Conservation (phyloP, 192 early-diverging fungal species). For the Backusella circina region DNA sequence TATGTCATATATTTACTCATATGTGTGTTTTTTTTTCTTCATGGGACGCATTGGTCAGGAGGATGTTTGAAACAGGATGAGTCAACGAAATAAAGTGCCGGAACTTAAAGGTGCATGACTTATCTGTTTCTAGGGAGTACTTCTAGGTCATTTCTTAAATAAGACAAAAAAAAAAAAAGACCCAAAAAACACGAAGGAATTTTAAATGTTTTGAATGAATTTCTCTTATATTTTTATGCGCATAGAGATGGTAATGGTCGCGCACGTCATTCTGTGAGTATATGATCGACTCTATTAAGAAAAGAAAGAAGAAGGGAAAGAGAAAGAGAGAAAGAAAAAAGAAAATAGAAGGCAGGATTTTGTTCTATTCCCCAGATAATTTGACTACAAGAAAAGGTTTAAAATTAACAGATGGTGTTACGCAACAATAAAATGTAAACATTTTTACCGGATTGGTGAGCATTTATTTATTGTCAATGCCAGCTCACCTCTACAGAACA, state of each 20-base stretch:
- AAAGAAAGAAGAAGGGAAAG: background rate
- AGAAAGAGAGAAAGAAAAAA: background rate
- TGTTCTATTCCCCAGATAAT: background rate
- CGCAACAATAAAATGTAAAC: background rate
- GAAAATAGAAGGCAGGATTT: background rate
- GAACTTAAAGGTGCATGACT: slow-evolving; percentile 5
- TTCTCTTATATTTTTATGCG: background rate
- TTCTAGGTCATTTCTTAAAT: background rate
- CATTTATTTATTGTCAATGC: slow-evolving; percentile 19
- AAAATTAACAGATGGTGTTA: background rate
- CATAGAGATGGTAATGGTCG: background rate
- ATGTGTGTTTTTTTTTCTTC: background rate
- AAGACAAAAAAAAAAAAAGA: background rate
- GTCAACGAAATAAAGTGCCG: background rate
- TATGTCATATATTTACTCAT: slow-evolving; percentile 3
- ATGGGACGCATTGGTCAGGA: background rate
- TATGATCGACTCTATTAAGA: background rate
- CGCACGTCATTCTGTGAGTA: background rate
- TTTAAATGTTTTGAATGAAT: background rate
- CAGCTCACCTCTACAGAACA: background rate
- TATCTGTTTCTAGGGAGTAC: background rate
- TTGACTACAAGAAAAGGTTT: background rate
- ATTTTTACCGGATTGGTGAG: slow-evolving; percentile 16
- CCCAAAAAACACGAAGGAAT: background rate
- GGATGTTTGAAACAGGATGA: slow-evolving; percentile 5